phyloP scores from a whole-genome alignment of 495 filamentous ascomycete species.

The Poronia punctata region DNA sequence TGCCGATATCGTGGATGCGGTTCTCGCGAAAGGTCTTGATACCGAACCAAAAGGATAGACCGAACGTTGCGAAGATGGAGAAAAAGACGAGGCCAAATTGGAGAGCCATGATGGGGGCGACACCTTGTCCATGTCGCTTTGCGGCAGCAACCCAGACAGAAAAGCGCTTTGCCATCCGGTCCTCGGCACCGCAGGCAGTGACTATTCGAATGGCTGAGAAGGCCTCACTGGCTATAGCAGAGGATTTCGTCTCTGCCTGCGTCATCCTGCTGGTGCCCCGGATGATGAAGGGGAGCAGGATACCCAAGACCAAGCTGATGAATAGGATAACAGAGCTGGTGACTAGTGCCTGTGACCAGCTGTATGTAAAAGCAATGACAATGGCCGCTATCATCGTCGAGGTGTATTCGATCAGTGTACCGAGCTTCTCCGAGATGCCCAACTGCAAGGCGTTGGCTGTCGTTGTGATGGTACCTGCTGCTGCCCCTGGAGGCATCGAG shows the following conservation, averaged over 20 bases:
- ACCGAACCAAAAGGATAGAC: slow-evolving; percentile 49
- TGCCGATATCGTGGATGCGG: slow-evolving; percentile 36
- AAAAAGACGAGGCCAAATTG: slow-evolving; percentile 36
- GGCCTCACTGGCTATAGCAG: slow-evolving; percentile 52
- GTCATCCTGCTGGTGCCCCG: slow-evolving; percentile 39
- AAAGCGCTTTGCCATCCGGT: slow-evolving; percentile 44
- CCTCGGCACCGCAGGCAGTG: slow-evolving; percentile 57
- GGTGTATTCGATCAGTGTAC: slow-evolving; percentile 35
- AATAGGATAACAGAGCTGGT: slow-evolving; percentile 52
- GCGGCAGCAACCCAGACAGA: slow-evolving; percentile 51
- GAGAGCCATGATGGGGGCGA: slow-evolving; percentile 36
- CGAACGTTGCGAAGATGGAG: slow-evolving; percentile 35
- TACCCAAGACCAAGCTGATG: slow-evolving; percentile 44
- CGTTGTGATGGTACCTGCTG: slow-evolving; percentile 52
- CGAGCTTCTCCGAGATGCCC: slow-evolving; percentile 52
- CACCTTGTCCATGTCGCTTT: slow-evolving; percentile 41
- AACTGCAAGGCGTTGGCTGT: slow-evolving; percentile 54
- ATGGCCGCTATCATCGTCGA: slow-evolving; percentile 36
- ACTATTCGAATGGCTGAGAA: slow-evolving; percentile 53
- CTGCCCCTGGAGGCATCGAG: slow-evolving; percentile 45
- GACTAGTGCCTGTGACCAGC: slow-evolving; percentile 51
- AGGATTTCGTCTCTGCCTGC: slow-evolving; percentile 44
- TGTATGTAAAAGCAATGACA: slow-evolving; percentile 48
- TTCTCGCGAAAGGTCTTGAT: slow-evolving; percentile 34
- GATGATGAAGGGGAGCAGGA: slow-evolving; percentile 52